Evolutionary conservation across 257 asterid genomes (phyloP), one percentile per base, ranked within the genome.

Genomic region (Rauvolfia tetraphylla): DNA sequence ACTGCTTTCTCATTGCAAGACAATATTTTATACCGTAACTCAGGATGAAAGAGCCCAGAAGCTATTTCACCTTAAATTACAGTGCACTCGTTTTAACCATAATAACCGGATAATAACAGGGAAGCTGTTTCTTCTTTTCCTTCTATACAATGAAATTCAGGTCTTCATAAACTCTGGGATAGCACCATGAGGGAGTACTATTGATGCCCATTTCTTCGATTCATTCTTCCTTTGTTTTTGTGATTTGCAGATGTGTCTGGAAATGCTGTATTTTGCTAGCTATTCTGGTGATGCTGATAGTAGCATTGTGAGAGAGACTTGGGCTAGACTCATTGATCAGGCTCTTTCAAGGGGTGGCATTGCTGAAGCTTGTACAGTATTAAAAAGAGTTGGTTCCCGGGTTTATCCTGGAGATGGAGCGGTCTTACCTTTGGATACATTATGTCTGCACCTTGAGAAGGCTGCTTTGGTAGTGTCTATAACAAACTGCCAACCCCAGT

Each of bases 291-390:
- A 95, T 80, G 90, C 97, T 77, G 97, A 93, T 83, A 93, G 93
- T 87, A 88, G 97, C 88, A 89, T 95, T 67, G 87, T 89, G 66
- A 86, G 95, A 81, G 99, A 95, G 87, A 91, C 90, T 49, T 95
- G 99, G 96, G 97, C 96, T 80, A 87, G 98, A 78, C 95, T 95
- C 83, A 85, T 93, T 31, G 93, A 91, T 89, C 98, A 95, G 88
- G 92, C 99, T 81, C 91, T 93, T 77, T 85, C 89, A 75, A 88
- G 88, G 70, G 98, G 97, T 76, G 99, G 99, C 77, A 88, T 95
- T 81, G 96, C 92, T 48, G 99, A 95, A 87, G 99, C 97, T 73
- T 95, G 97, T 86, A 85, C 90, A 22, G 95, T 90, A 61, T 84
- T 95, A 76, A 89, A 86, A 88, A 95, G 98, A 83, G 97, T 85